A percentile compares a stretch with the other conserved stretches of the same genome.
Evolutionary conservation across 2,329 filamentous ascomycete species (phyloP).

Genomic region (Talaromyces amestolkiae): DNA sequence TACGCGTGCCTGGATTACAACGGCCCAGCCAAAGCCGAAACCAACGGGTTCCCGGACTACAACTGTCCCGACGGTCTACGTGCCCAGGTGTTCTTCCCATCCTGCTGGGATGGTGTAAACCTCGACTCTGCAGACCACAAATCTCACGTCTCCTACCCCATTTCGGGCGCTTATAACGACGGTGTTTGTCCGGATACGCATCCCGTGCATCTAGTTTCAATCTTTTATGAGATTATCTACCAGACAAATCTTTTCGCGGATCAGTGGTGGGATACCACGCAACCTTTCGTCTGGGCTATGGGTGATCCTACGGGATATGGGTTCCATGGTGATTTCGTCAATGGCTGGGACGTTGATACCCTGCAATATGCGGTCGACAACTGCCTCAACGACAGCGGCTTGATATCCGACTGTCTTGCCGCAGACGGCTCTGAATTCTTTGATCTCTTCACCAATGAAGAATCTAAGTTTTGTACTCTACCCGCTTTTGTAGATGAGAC

Average conservation of each 20-base stretch:
- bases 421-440: constrained; percentile 49
- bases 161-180: constrained; percentile 32
- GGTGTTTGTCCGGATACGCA: constrained; percentile 42
- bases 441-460: constrained; percentile 54
- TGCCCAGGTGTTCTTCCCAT: constrained; percentile 38
- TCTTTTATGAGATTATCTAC: constrained; percentile 63
- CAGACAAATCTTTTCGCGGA: constrained; percentile 39
- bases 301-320: constrained; percentile 53
- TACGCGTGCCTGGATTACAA: constrained; percentile 93
- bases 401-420: constrained; percentile 64
- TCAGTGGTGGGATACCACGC: constrained; percentile 30
- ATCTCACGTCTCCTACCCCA: constrained; percentile 37
- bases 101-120: constrained; percentile 39
- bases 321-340: constrained; percentile 58
- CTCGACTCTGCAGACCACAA: constrained; percentile 34
- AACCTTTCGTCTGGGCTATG: constrained; percentile 48
- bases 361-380: constrained; percentile 69
- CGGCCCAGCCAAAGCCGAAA: constrained; percentile 49
- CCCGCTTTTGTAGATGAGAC: constrained; percentile 39
- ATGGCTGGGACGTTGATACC: constrained; percentile 69
- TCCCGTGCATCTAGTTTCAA: constrained; percentile 55
- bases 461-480: constrained; percentile 54
- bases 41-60: constrained; percentile 60
- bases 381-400: constrained; percentile 70
- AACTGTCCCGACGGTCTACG: constrained; percentile 25